Base-by-base conservation (phyloP, 2,329 filamentous ascomycete species). In the Claviceps cyperi region DNA sequence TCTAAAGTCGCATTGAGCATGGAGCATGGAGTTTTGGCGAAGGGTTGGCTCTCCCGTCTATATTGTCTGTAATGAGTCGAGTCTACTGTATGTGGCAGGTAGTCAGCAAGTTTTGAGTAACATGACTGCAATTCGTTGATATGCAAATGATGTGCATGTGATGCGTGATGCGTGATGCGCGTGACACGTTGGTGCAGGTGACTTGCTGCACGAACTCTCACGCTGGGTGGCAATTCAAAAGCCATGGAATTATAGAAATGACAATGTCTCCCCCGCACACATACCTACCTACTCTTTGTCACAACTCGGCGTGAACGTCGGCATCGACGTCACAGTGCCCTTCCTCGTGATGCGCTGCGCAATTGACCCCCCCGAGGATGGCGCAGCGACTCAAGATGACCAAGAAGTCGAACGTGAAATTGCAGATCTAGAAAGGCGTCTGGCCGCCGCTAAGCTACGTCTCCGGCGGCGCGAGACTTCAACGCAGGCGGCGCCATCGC, bases 341-440 rank as follows among this genome's bases (percentile, higher is more conserved):
- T 32, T 15, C 17, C 28, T 36, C n/a, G 14, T 43, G 35, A 14
- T 19, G 36, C 44, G 40, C 47, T 7, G 56, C 56, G 53, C 53
- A 24, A 66, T 66, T 63, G 57, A 57, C 53, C 54, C 59, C 21
- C 49, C 53, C 37, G 50, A 54, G 13, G 37, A 53, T 28, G 28
- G 43, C 49, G 52, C 51, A 7, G 56, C 55, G 32, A 53, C 62
- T 35, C 57, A 61, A 3, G 60, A 68, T 28, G 21, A 11, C 28
- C 9, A 32, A 11, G 28, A 39, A 5, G 56, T 67, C n/a, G 64
- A 72, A 52, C 61, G 74, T 62, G 80, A 85, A 62, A 78, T 86
- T 54, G 66, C 66, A 7, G 70, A 75, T 19, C 68, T 86, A 11
- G 78, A 86, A 61, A 61, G 62, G 37, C 70, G 69, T 46, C 69